Base-by-base conservation (phyloP, 257 asterid genomes). In the Nicotiana noctiflora region DNA sequence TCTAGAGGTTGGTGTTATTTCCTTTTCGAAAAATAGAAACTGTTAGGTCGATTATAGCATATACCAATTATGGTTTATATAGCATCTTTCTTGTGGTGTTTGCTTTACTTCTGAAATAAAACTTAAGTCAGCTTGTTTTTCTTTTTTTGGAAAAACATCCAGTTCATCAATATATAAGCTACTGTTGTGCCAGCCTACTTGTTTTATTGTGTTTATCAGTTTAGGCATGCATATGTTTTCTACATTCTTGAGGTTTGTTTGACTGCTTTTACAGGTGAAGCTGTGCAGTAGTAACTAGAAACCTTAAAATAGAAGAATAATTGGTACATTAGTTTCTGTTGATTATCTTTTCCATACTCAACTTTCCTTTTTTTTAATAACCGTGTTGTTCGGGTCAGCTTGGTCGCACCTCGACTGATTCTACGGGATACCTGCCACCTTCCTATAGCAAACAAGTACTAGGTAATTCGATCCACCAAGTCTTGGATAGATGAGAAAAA, bases 1-100 rank as follows among this genome's bases (percentile, higher is more conserved):
- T 87, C 86, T 96, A 85, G 91, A 96, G 97, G 99, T 94, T 85
- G 49, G 86, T 72, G 37, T 82, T 68, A 4, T 74, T 14, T 49
- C 44, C 44, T 49, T 49, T 49, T 49, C 2, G 9, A 14, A 25
- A 40, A 23, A 8, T 74, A 37, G 61, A 14, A 74, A 74, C 23
- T 74, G 61, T 49, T 17, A 46, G 61, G 25, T 74, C 51, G 40
- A 25, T 49, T 49, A 74, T 70, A 6, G 25, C 37, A 21, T 3
- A 44, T 70, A 32, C 49, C 49, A 70, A n/a, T 49, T 13, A 44
- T 44, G 77, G 37, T 70, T 70, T 44, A 13, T 44, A 6, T 44
- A 44, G 51, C 37, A 23, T 49, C 2, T 74, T 49, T 74, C 23
- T 49, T 23, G 17, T 23, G 62, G 79, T 37, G 8, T 4, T 72